Evolutionary conservation across 2,329 filamentous ascomycete genomes (phyloP).

Genomic region (Emydomyces testavorans): DNA sequence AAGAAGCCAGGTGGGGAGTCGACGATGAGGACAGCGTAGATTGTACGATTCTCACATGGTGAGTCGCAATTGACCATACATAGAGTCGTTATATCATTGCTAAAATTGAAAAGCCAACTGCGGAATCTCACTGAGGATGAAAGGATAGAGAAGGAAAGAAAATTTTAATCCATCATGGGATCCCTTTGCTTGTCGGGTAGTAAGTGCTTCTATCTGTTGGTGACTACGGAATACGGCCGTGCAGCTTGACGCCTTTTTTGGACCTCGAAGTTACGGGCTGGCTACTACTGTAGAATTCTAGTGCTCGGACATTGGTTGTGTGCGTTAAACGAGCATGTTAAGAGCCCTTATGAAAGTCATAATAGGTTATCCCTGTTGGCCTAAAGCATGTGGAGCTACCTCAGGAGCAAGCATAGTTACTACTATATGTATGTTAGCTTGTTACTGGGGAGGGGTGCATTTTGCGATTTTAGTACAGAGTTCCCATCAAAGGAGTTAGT

Average conservation of each 20-base stretch:
- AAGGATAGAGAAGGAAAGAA: neutral
- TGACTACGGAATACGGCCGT: neutral
- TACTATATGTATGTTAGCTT: neutral
- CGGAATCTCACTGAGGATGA: neutral
- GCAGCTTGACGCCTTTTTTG: slow-evolving; percentile 1
- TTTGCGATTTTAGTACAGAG: neutral
- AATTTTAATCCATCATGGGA: slow-evolving; percentile 2
- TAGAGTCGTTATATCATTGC: slow-evolving; percentile 1
- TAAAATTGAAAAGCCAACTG: slow-evolving; percentile 2
- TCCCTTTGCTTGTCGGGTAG: slow-evolving; percentile 4
- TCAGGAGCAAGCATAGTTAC: slow-evolving; percentile 10
- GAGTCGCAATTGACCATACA: slow-evolving; percentile 8
- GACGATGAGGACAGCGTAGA: slow-evolving; percentile 9
- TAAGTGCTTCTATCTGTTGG: neutral
- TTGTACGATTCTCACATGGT: slow-evolving; percentile 11
- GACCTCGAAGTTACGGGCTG: neutral
- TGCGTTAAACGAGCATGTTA: neutral
- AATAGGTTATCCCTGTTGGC: slow-evolving; percentile 6
- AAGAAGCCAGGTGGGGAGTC: slow-evolving; percentile 9
- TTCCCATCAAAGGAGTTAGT: too few species aligned
- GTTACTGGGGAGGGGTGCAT: slow-evolving; percentile 9
- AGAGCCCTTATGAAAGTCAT: slow-evolving; percentile 6
- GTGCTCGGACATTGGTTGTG: neutral
- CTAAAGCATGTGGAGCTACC: slow-evolving; percentile 7
- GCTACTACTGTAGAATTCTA: neutral